A percentile compares a stretch with the other conserved stretches of the same genome.
Evolutionary conservation across 495 filamentous ascomycete species (phyloP).

Genomic region (Echria macrotheca): DNA sequence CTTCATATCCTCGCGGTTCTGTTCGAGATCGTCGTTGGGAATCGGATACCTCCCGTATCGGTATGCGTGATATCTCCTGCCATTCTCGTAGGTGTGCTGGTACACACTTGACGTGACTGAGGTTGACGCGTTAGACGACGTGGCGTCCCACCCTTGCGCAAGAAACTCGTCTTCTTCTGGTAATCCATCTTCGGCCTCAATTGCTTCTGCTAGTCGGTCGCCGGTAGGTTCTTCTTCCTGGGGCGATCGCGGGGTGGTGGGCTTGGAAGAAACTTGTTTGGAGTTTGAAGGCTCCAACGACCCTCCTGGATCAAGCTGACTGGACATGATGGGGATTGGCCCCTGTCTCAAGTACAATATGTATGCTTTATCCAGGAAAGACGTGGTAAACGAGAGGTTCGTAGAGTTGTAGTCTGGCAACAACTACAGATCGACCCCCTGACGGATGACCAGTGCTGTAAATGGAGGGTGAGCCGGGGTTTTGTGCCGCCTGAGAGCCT

Average conservation of each 20-base stretch:
- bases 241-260: not conserved
- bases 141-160: slow-evolving; percentile 19
- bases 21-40: slow-evolving; percentile 50
- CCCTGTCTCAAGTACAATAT: not conserved
- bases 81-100: slow-evolving; percentile 45
- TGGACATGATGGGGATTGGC: not conserved
- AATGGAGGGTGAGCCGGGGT: not conserved
- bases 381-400: not conserved
- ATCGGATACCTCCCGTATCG: slow-evolving; percentile 48
- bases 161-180: slow-evolving; percentile 19
- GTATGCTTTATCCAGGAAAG: not conserved
- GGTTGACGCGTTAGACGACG: not conserved
- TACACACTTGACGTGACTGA: slow-evolving; percentile 34
- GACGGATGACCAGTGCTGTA: not conserved
- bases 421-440: too few relatives aligned
- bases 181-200: not conserved
- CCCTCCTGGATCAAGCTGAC: not conserved
- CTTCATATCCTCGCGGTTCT: slow-evolving; percentile 41
- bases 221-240: not conserved
- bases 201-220: not conserved
- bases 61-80: slow-evolving; percentile 52
- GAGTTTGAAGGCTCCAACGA: not conserved
- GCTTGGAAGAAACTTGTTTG: not conserved
- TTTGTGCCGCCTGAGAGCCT: too few relatives aligned
- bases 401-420: too few relatives aligned